Base-by-base conservation (phyloP, 176 grass and related monocot genomes). In the Pontederia paniculata region DNA sequence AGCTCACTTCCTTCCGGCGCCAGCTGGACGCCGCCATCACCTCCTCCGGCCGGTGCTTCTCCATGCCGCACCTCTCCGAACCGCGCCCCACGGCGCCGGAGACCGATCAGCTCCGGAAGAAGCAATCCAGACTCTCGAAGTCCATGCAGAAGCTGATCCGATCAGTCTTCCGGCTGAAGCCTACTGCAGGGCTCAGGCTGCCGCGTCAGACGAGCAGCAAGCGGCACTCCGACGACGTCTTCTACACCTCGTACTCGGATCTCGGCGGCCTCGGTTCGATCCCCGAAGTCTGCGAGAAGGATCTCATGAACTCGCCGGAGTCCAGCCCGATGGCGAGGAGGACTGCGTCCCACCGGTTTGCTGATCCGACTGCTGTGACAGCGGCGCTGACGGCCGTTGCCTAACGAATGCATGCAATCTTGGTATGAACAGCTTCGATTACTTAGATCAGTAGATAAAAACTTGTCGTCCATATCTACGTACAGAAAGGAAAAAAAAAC, bases 221-320 rank as follows among this genome's bases (percentile, higher is more conserved):
- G 16, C 28, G 44, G 10, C 44, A 63, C 10, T 3, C 5, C 5
- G 45, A 14, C n/a, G 22, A 42, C 5, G 54, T 23, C 21, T 23
- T 56, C 10, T 22, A 48, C 11, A 50, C 1, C 12, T 10, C 17
- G 6, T 42, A 16, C 17, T 54, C 11, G 16, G 17, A 11, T 12
- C 43, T 50, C 17, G 49, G 64, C 31, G 16, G 17, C 3, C 64
- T 67, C 50, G 23, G 42, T 15, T 52, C 64, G 31, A 67, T 67
- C 17, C 64, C 64, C n/a, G 64, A 67, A 50, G 64, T 44, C 64
- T 53, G n/a, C 17, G 64, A 67, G 50, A 54, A 67, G 64, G 64
- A 67, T 20, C 18, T 62, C 3, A 10, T 12, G 44, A 28, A 31
- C 4, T 67, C 64, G 28, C 64, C 64, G 17, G 64, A 54, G 10